Evolutionary conservation across 805 yeast species (phyloP).

Genomic region (Barnettozyma populi): DNA sequence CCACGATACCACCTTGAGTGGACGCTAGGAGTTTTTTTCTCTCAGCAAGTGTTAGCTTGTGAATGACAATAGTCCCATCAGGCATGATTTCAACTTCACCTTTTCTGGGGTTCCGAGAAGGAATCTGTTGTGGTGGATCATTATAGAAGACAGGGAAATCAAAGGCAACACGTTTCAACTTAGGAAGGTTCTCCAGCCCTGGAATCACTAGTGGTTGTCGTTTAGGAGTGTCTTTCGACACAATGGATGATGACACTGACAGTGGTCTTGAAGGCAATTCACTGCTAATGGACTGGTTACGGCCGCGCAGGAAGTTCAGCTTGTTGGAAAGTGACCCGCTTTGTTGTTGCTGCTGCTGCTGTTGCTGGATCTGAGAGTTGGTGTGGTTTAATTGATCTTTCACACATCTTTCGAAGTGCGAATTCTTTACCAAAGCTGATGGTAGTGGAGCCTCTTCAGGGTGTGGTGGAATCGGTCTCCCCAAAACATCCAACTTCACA

Average conservation of each 20-base stretch:
- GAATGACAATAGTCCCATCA: constrained; percentile 49
- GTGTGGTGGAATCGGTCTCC: constrained; percentile 47
- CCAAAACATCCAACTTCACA: constrained; percentile 31
- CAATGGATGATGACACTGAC: constrained; percentile 5
- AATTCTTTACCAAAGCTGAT: constrained; percentile 36
- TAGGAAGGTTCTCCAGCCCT: constrained; percentile 35
- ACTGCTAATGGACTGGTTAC: constrained; percentile 7
- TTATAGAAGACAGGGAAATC: constrained; percentile 67
- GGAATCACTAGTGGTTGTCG: constrained; percentile 24
- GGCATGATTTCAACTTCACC: constrained; percentile 71
- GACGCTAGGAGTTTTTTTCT: constrained; percentile 36
- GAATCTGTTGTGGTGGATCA: constrained; percentile 95
- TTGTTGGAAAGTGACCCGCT: constrained; percentile 4
- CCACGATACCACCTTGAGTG: constrained; percentile 66
- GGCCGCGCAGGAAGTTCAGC: constrained; percentile 11
- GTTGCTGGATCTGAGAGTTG: neutral
- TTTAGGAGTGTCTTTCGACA: neutral
- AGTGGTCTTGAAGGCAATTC: neutral
- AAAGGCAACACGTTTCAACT: constrained; percentile 64
- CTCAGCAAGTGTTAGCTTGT: constrained; percentile 52
- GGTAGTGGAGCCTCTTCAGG: constrained; percentile 43
- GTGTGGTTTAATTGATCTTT: constrained; percentile 1
- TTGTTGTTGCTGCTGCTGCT: constrained; percentile 8
- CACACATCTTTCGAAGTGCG: constrained; percentile 6
- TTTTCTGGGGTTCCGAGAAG: constrained; percentile 73